Base-by-base conservation (phyloP, 495 filamentous ascomycete genomes). In the Schizothecium vesticola region DNA sequence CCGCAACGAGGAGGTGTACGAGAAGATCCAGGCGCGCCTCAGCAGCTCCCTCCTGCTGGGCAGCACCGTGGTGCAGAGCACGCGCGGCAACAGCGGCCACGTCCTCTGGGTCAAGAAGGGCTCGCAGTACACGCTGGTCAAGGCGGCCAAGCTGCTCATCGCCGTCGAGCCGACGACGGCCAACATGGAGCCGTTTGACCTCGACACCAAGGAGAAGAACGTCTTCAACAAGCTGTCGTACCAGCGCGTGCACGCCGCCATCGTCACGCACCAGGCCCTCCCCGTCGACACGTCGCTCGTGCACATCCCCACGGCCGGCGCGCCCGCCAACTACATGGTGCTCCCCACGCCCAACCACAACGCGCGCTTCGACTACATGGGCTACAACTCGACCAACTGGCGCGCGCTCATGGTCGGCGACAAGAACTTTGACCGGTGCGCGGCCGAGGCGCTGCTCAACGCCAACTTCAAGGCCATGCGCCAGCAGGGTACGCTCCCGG, bases 1-100 rank as follows among this genome's bases (percentile, higher is more conserved):
- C 29, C 76, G 79, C 65, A 84, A 82, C 73, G 77, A 78, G 64
- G 75, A 73, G 28, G 71, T 84, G 19, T 84, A 84, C 70, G 72
- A 77, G 36, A 77, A 79, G 61, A 71, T 73, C 29, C 69, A 76
- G 24, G 61, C 65, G 58, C 72, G 77, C 51, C 73, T 83, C 8
- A 73, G 73, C 7, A 56, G 66, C 33, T 76, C 80, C 64, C 75
- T 84, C 19, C 72, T 82, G 5, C 77, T 79, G 68, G 72, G 65
- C 59, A 78, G 72, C 64, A 74, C 69, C n/a, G 79, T 82, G 8
- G 31, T 74, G 31, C 36, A 74, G 56, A 72, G 72, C 56, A 58
- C 43, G 3, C 79, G 80, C 59, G 70, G 63, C 60, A 28, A 71
- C 11, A 64, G 26, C 21, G 76, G 80, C 26, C 78, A 81, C 67